phyloP scores from a whole-genome alignment of 1,139 yeast species.

The Suhomyces maxii region DNA sequence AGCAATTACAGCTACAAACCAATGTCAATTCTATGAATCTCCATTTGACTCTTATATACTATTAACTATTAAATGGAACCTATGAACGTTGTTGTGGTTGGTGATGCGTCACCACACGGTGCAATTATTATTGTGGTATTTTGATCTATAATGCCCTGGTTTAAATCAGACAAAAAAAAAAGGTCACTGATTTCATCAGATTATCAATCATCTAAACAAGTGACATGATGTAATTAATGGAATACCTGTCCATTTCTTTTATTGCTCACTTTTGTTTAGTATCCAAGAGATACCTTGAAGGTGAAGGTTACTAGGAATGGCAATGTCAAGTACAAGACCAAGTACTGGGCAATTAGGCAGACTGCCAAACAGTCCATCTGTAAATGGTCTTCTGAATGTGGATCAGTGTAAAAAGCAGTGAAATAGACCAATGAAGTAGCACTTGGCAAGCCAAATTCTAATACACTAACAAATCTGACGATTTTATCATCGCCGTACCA shows the following conservation, averaged over 20 bases:
- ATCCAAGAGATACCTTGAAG: slow-evolving; percentile 41
- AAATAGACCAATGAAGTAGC: slow-evolving; percentile 84
- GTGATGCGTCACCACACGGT: too few relatives aligned
- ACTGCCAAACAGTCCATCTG: slow-evolving; percentile 87
- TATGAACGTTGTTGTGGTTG: too few relatives aligned
- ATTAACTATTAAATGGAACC: neutral
- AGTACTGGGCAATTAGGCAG: slow-evolving; percentile 67
- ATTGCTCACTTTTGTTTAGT: slow-evolving; percentile 1
- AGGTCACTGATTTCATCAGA: too few relatives aligned
- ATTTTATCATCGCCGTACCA: slow-evolving; percentile 53
- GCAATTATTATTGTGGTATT: too few relatives aligned
- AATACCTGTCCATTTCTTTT: neutral
- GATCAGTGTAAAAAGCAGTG: slow-evolving; percentile 80
- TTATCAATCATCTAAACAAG: too few relatives aligned
- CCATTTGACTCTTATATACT: neutral
- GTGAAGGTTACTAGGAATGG: slow-evolving; percentile 68
- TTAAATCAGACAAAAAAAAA: too few relatives aligned
- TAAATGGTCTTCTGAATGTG: slow-evolving; percentile 55
- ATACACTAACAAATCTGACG: slow-evolving; percentile 64
- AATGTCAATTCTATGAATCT: too few relatives aligned
- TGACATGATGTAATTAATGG: too few relatives aligned
- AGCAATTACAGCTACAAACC: neutral
- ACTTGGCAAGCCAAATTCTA: slow-evolving; percentile 79
- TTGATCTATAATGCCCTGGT: too few relatives aligned
- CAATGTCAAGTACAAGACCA: slow-evolving; percentile 56